Base-by-base conservation (phyloP, 371 early-diverging fungal genomes). In the Mucor saturninus region DNA sequence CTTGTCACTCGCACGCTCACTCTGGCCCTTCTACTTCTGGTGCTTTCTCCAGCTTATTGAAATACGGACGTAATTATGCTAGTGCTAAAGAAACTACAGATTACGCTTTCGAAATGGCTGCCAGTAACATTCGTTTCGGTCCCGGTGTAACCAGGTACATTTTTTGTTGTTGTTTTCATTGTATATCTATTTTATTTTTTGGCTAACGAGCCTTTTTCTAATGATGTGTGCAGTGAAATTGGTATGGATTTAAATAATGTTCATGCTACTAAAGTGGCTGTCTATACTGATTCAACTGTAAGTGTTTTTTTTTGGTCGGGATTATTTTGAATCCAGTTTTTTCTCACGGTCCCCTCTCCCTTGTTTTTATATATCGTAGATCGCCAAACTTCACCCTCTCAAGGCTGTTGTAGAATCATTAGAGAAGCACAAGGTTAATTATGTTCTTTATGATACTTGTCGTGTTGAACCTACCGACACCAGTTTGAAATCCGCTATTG, bases 101-200 rank as follows among this genome's bases (percentile, higher is more conserved):
- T 67, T 93, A 93, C 70, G 93, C 93, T 13, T 93, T 91, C 52
- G 93, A 93, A 70, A 94, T 95, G 93, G 94, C 96, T 35, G 91
- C 93, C 21, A 90, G 91, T 59, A 93, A 89, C 60, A 90, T 95
- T 70, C 91, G 96, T 9, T 94, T 91, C 46, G 95, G 95, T 54
- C 83, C 82, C 6, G 93, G 93, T 14, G 94, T 88, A 4, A 95
- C 95, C n/a, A 79, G 78, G 78, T 84, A 79, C 21, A 21, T 21
- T 21, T 21, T 21, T 21, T 21, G 21, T 21, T 21, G 21, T 21
- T 21, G 1, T 21, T 21, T 21, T 21, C 21, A 21, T 21, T 21
- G 21, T 21, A 21, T 21, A 21, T 21, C 21, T 21, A 21, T 21
- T 21, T 21, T 21, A 0, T 21, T 21, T 21, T 50, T 13, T 15